Evolutionary conservation across 257 asterid genomes (phyloP).

Genomic region (Ehretia macrophylla): DNA sequence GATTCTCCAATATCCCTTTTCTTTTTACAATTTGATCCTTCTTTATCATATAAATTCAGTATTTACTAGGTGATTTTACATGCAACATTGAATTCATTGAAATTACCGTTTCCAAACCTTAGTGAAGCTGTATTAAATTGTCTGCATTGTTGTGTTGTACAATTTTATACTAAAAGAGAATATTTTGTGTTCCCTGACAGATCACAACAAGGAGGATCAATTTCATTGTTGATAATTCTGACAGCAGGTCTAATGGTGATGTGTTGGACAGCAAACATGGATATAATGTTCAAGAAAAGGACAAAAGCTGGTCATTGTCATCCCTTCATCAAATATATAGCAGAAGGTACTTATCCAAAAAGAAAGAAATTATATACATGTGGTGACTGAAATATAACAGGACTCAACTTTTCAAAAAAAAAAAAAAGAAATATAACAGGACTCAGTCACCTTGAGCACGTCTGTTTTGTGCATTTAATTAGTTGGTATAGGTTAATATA

Average conservation of each 20-base stretch:
- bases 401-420: background rate
- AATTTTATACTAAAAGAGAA: too few species aligned
- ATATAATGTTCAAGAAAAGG: slow-evolving; percentile 67
- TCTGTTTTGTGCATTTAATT: background rate
- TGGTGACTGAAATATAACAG: background rate
- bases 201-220: slow-evolving; percentile 87
- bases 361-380: too few species aligned
- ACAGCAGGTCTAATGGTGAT: slow-evolving; percentile 42
- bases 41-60: too few species aligned
- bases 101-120: too few species aligned
- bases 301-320: slow-evolving; percentile 87
- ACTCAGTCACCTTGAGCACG: background rate
- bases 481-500: background rate
- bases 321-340: slow-evolving; percentile 97
- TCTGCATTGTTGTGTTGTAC: too few species aligned
- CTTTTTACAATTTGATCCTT: too few species aligned
- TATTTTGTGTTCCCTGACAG: slow-evolving; percentile 35
- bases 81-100: too few species aligned
- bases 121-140: too few species aligned
- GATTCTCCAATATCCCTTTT: too few species aligned
- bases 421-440: background rate
- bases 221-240: slow-evolving; percentile 75
- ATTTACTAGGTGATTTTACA: too few species aligned
- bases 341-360: slow-evolving; percentile 57
- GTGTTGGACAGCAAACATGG: slow-evolving; percentile 40